These are phyloP conservation scores for Prunus yedoensis DNA, from an alignment of 331 rosid genomes.

Conservation along the genomic window DNA sequence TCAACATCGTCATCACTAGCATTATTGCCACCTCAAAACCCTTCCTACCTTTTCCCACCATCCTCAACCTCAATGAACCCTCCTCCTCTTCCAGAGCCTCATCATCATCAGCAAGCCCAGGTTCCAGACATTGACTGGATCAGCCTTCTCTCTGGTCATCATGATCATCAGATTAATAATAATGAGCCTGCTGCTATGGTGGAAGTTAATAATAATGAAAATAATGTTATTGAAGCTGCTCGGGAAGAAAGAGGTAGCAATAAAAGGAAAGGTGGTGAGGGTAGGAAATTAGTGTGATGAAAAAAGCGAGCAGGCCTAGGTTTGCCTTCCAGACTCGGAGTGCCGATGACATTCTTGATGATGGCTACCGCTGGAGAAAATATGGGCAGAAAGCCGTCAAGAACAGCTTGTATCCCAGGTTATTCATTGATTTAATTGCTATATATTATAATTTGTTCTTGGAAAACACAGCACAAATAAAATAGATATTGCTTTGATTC, in stretches of 20 bases:
- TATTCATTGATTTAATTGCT: background rate
- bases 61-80: conserved; percentile 2
- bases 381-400: conserved; percentile 98
- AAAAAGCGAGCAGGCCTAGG: conserved; percentile 59
- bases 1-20: conserved; percentile 9
- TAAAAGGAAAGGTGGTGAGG: conserved; percentile 33
- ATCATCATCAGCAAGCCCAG: conserved; percentile 2
- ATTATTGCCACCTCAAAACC: conserved; percentile 24
- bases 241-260: conserved; percentile 15
- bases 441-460: too few species aligned
- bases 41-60: conserved; percentile 32
- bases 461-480: too few species aligned
- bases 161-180: conserved; percentile 11
- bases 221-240: conserved; percentile 4
- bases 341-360: conserved; percentile 85
- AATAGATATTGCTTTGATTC: too few species aligned
- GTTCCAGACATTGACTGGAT: conserved; percentile 58
- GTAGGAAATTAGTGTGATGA: conserved; percentile 1
- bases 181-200: background rate
- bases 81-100: background rate
- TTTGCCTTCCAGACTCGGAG: conserved; percentile 89
- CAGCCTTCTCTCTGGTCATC: conserved; percentile 44
- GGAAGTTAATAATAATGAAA: conserved; percentile 7
- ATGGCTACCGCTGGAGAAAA: conserved; percentile 96
- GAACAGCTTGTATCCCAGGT: conserved; percentile 82